Percentiles rank a stretch among this genome's conserved stretches.
Conservation (phyloP, 257 asterid genomes). For the Buddleja alternifolia region DNA sequence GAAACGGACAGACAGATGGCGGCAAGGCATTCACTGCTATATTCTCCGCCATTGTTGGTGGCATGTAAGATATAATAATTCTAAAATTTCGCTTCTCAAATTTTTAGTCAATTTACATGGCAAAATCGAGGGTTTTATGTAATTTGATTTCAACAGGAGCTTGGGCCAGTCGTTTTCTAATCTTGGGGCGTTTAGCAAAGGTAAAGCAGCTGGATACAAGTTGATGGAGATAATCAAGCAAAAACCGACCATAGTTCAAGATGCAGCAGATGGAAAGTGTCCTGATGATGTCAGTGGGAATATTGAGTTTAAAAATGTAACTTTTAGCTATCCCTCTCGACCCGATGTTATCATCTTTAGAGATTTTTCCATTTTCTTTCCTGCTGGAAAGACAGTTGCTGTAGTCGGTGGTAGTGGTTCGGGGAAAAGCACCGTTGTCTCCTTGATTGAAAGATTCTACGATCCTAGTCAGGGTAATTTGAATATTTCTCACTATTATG, state of each 20-base stretch:
- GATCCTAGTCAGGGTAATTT: slow-evolving; percentile 91
- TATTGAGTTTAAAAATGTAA: slow-evolving; percentile 86
- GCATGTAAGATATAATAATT: slow-evolving; percentile 71
- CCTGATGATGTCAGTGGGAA: slow-evolving; percentile 72
- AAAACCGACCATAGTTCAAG: slow-evolving; percentile 76
- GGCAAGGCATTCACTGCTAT: slow-evolving; percentile 97
- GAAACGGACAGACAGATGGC: slow-evolving; percentile 89
- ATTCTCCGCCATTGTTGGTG: slow-evolving; percentile 95
- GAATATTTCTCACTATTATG: not conserved
- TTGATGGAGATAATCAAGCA: slow-evolving; percentile 89
- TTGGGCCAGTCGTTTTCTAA: slow-evolving; percentile 98
- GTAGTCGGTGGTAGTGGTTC: slow-evolving; percentile 99
- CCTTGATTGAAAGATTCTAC: slow-evolving; percentile 88
- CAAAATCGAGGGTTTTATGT: slow-evolving; percentile 20
- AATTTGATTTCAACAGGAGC: slow-evolving; percentile 63
- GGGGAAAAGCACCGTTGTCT: slow-evolving; percentile 95
- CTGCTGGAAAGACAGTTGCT: slow-evolving; percentile 96
- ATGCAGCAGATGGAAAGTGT: slow-evolving; percentile 54
- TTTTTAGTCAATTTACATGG: not conserved
- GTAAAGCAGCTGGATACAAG: slow-evolving; percentile 94
- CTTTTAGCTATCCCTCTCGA: slow-evolving; percentile 94
- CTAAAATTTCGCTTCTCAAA: not conserved
- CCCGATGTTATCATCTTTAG: slow-evolving; percentile 93
- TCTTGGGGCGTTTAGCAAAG: slow-evolving; percentile 96
- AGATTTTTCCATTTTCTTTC: slow-evolving; percentile 90